Evolutionary conservation across 2,329 filamentous ascomycete species (phyloP).

Genomic region (Calonectria henricotiae): DNA sequence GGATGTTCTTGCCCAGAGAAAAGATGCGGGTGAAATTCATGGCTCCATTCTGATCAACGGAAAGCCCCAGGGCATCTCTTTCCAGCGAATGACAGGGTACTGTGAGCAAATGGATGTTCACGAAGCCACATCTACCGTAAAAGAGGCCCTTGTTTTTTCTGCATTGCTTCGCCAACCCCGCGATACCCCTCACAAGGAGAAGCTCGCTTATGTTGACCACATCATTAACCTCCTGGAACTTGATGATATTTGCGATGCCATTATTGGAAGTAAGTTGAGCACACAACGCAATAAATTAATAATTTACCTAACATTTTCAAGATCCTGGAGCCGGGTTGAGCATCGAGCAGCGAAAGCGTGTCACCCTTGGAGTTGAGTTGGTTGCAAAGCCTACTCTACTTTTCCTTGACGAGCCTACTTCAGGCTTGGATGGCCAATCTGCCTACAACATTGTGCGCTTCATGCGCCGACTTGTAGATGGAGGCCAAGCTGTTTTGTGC

Average conservation of each 20-base stretch:
- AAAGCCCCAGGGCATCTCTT: conserved; percentile 71
- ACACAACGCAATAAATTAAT: not conserved
- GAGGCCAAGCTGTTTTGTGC: conserved; percentile 76
- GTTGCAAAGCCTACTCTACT: conserved; percentile 79
- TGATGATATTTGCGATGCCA: conserved; percentile 75
- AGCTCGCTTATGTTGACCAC: conserved; percentile 77
- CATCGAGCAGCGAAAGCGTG: conserved; percentile 73
- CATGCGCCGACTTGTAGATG: conserved; percentile 69
- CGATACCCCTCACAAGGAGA: conserved; percentile 71
- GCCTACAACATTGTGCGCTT: conserved; percentile 61
- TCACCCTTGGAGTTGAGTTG: conserved; percentile 81
- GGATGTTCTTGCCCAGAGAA: conserved; percentile 78
- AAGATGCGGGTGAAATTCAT: conserved; percentile 73
- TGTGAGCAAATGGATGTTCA: conserved; percentile 81
- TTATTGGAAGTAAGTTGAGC: conserved; percentile 67
- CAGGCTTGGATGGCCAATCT: conserved; percentile 59
- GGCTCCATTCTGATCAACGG: conserved; percentile 70
- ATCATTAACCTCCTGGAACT: conserved; percentile 79
- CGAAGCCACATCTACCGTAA: conserved; percentile 76
- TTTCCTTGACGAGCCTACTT: conserved; percentile 80
- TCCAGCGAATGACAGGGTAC: conserved; percentile 79
- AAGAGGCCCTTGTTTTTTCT: conserved; percentile 79
- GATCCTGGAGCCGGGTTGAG: conserved; percentile 63
- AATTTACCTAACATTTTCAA: conserved; percentile 64
- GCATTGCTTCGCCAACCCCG: conserved; percentile 76